Base-by-base conservation (phyloP, 2,329 filamentous ascomycete species). In the Colletotrichum euphorbiae region DNA sequence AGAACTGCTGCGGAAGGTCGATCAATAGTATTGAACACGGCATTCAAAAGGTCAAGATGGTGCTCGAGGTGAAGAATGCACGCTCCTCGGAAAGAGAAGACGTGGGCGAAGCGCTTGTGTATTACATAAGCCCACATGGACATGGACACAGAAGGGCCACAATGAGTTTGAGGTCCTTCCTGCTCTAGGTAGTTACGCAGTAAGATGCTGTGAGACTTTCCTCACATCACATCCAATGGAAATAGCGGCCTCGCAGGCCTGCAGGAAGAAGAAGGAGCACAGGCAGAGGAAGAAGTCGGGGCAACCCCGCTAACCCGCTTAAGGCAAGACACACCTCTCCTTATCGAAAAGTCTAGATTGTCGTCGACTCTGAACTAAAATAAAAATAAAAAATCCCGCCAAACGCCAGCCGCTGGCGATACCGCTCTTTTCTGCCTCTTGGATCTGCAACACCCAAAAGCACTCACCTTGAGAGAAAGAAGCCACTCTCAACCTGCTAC, bases 311-410 rank as follows among this genome's bases (percentile, higher is more conserved):
- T 69, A 60, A 61, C 66, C 61, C 66, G 66, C 66, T 69, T 56
- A 61, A 68, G 65, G 48, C 65, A 68, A 67, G 62, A 65, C 61
- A 46, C 61, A 60, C 61, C 42, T 66, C 61, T 55, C 48, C 66
- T 69, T 69, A 66, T 69, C 66, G 61, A 55, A 66, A 69, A 60
- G 66, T 60, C 66, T 69, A 69, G 66, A 66, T 69, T 69, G 66
- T 69, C 61, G 48, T 69, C 54, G 55, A 28, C 54, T 46, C 65
- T 52, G 56, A 38, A 21, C 61, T 69, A 24, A n/a, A 15, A 56
- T 40, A 51, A 31, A 56, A 36, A 54, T 17, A 43, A 61, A 55
- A 68, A 55, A 24, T 21, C 40, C 63, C 43, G 19, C 19, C 33
- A 43, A 51, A 59, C 31, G 33, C 40, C 61, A 59, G 55, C 55